Percentiles rank a stretch among this genome's conserved stretches.
Evolutionary conservation across 2,329 filamentous ascomycete genomes (phyloP).

Genomic region (Nigrospora oryzae): DNA sequence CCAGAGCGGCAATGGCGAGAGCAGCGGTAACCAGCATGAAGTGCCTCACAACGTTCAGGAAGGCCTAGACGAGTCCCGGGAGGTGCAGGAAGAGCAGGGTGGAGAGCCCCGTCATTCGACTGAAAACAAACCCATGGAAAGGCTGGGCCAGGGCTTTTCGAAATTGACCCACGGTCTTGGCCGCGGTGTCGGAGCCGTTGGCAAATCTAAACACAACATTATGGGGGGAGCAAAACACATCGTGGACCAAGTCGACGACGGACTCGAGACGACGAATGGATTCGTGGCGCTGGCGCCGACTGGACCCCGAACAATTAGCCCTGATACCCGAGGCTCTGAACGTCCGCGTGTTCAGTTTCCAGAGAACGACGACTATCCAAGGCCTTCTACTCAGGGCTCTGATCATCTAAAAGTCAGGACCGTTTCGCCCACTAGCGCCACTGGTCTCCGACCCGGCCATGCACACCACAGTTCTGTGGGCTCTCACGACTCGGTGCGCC

Average conservation of each 20-base stretch:
- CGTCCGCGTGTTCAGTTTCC: slow-evolving; percentile 20
- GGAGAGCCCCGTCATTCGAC: slow-evolving; percentile 2
- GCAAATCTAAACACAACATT: slow-evolving; percentile 34
- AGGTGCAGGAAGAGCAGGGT: slow-evolving; percentile 16
- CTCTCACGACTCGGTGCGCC: slow-evolving; percentile 30
- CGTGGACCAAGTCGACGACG: slow-evolving; percentile 40
- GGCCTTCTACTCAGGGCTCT: slow-evolving; percentile 14
- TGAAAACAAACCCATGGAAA: slow-evolving; percentile 17
- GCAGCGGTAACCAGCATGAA: slow-evolving; percentile 42
- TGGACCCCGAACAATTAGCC: slow-evolving; percentile 9
- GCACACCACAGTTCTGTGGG: slow-evolving; percentile 23
- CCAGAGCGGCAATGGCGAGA: slow-evolving; percentile 36
- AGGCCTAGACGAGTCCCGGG: slow-evolving; percentile 11
- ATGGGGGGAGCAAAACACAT: slow-evolving; percentile 35
- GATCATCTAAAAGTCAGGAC: slow-evolving; percentile 3
- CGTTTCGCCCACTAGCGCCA: neutral
- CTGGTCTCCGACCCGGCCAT: slow-evolving; percentile 3
- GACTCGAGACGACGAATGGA: slow-evolving; percentile 47
- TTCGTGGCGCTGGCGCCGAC: slow-evolving; percentile 29
- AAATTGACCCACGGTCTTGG: slow-evolving; percentile 44
- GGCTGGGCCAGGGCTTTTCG: slow-evolving; percentile 27
- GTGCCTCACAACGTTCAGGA: slow-evolving; percentile 44
- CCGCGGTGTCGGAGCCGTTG: slow-evolving; percentile 31
- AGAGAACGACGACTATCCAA: slow-evolving; percentile 22
- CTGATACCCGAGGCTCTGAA: slow-evolving; percentile 12